phyloP scores from a whole-genome alignment of 495 filamentous ascomycete species.

The Trichoderma gamsii region DNA sequence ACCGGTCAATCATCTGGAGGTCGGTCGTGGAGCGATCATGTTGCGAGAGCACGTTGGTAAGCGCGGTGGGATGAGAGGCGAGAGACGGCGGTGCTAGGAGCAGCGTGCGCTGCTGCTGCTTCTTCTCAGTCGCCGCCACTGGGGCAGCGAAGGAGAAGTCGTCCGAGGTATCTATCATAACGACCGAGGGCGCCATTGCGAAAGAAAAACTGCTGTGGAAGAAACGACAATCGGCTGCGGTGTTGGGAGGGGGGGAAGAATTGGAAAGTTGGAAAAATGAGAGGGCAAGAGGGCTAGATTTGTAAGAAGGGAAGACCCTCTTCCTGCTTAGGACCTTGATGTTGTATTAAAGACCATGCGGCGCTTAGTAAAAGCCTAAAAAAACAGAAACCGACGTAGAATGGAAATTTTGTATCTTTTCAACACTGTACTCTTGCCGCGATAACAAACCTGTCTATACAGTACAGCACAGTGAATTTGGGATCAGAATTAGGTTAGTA shows the following conservation, averaged over 20 bases:
- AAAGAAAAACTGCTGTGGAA: not conserved
- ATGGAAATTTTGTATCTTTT: not conserved
- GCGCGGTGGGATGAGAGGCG: conserved; percentile 42
- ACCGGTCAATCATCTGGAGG: conserved; percentile 96
- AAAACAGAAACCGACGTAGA: not conserved
- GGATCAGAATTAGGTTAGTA: conserved; percentile 3
- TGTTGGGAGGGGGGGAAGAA: not conserved
- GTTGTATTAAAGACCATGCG: not conserved
- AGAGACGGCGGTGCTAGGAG: conserved; percentile 51
- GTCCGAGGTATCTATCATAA: conserved; percentile 21
- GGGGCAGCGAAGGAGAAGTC: conserved; percentile 17
- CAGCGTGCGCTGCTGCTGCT: conserved; percentile 39
- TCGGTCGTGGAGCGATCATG: conserved; percentile 72
- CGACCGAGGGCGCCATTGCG: conserved; percentile 19
- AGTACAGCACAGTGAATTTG: not conserved
- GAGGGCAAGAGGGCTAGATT: not conserved
- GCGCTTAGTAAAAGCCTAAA: conserved; percentile 5
- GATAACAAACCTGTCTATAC: not conserved
- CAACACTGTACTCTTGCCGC: not conserved
- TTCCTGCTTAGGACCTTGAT: not conserved
- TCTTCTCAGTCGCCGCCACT: conserved; percentile 17
- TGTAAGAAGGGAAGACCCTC: conserved; percentile 1
- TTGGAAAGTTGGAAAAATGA: not conserved
- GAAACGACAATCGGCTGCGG: not conserved
- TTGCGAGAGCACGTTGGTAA: conserved; percentile 41